A percentile compares a stretch with the other conserved stretches of the same genome.
Evolutionary conservation across 2,329 filamentous ascomycete species (phyloP).

Genomic region (Fusarium buxicola): DNA sequence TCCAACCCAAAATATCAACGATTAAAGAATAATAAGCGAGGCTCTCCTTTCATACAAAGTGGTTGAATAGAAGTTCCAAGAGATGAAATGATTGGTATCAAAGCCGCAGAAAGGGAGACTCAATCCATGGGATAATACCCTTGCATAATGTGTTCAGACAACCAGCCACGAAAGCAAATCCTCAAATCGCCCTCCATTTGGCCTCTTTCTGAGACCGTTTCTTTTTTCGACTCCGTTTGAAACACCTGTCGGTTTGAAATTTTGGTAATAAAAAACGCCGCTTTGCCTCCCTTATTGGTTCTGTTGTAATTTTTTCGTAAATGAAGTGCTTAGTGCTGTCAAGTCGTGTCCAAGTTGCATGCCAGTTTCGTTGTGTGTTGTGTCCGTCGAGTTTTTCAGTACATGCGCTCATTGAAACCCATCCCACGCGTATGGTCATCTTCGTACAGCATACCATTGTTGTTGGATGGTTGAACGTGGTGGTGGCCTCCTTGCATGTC

Average conservation of each 20-base stretch:
- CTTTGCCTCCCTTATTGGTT: conserved; percentile 37
- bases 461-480: conserved; percentile 33
- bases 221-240: conserved; percentile 36
- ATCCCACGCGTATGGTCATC: conserved; percentile 57
- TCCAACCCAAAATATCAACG: conserved; percentile 26
- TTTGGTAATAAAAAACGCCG: conserved; percentile 35
- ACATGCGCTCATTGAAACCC: conserved; percentile 58
- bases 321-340: conserved; percentile 14
- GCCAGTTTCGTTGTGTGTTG: conserved; percentile 13
- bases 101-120: conserved; percentile 16
- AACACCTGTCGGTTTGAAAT: conserved; percentile 28
- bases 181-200: conserved; percentile 18
- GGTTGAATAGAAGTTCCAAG: conserved; percentile 4
- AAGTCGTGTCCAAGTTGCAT: conserved; percentile 16
- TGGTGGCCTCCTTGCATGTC: conserved; percentile 57
- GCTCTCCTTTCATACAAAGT: conserved; percentile 28
- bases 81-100: conserved; percentile 40
- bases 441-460: conserved; percentile 56
- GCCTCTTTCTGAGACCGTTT: conserved; percentile 14
- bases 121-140: conserved; percentile 28
- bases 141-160: conserved; percentile 41
- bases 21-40: conserved; percentile 33
- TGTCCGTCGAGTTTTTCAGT: conserved; percentile 46
- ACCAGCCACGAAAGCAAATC: conserved; percentile 37
- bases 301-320: conserved; percentile 33